A percentile compares a stretch with the other conserved stretches of the same genome.
Evolutionary conservation across 148 eudicot species (phyloP).

Genomic region (Rhododendron vialii): DNA sequence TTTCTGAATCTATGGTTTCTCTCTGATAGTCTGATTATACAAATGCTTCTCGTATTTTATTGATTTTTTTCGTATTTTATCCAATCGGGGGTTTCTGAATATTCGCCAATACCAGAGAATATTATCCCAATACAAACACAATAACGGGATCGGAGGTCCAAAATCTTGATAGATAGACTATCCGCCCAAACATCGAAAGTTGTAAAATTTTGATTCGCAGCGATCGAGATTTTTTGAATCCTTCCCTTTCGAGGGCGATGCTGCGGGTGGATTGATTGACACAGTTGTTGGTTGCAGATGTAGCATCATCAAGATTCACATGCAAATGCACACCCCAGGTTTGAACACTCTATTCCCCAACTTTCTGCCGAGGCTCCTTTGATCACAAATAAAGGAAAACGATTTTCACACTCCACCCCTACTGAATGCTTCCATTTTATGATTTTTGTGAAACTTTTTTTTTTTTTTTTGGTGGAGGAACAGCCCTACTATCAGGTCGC

Average conservation of each 20-base stretch:
- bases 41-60: neutral
- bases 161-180: neutral
- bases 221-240: neutral
- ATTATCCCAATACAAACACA: too few species aligned
- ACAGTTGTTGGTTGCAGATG: constrained; percentile 39
- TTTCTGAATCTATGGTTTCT: neutral
- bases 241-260: neutral
- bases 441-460: neutral
- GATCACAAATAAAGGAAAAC: neutral
- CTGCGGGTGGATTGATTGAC: constrained; percentile 5
- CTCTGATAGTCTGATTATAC: neutral
- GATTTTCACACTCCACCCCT: neutral
- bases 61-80: neutral
- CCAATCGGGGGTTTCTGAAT: neutral
- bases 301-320: constrained; percentile 57
- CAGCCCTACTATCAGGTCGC: too few species aligned
- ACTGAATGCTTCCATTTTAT: neutral
- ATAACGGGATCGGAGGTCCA: neutral
- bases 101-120: neutral
- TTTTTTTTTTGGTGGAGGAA: too few species aligned
- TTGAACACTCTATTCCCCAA: neutral
- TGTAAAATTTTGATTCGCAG: neutral
- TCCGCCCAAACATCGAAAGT: neutral
- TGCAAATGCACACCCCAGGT: constrained; percentile 13
- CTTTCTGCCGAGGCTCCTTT: neutral